Evolutionary conservation across 192 early-diverging fungal genomes (phyloP), one percentile per base, ranked within the genome.

Genomic region (Chytriomyces hyalinus): DNA sequence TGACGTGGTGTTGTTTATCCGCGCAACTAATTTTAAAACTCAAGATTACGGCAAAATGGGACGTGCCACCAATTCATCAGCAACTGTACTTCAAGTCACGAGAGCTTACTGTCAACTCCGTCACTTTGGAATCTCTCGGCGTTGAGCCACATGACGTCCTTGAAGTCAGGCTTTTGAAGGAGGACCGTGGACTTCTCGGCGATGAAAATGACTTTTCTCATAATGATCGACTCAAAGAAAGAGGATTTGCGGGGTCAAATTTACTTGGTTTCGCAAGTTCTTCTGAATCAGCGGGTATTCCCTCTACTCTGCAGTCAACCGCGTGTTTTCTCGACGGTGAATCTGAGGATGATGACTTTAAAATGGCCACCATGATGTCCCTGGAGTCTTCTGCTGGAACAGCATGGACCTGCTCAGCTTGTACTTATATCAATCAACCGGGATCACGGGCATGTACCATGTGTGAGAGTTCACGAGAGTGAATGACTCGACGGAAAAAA

Each of bases 1-100:
- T 43, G 0, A 10, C 59, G 44, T n/a, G 44, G 36, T 67, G 28
- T 48, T 45, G 11, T 49, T 68, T 48, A 6, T 49, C 17, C 20
- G 17, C 59, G 53, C 70, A 36, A 10, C 36, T 36, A 36, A 36
- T 36, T 36, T 36, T 36, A 36, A 36, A 36, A 1, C 36, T 20
- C 13, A 13, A 73, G 71, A 73, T 73, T 46, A 49, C 59, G 7
- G 44, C n/a, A 8, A 73, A 73, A 28, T 73, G 71, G 71, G 43
- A 49, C 11, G 71, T 73, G 10, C 71, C 71, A 22, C 71, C 71
- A 9, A 63, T 73, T 46, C 71, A 73, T 28, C 71, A 73, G 47
- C 71, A 63, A 20, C 44, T 73, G n/a, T 73, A 46, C 45, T 62
- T 73, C 44, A 17, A 49, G n/a, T 22, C n/a, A 10, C 13, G 17